Percentiles rank a stretch among this genome's conserved stretches.
Evolutionary conservation across 805 yeast genomes (phyloP).

Genomic region (Sugiyamaella chiloensis): DNA sequence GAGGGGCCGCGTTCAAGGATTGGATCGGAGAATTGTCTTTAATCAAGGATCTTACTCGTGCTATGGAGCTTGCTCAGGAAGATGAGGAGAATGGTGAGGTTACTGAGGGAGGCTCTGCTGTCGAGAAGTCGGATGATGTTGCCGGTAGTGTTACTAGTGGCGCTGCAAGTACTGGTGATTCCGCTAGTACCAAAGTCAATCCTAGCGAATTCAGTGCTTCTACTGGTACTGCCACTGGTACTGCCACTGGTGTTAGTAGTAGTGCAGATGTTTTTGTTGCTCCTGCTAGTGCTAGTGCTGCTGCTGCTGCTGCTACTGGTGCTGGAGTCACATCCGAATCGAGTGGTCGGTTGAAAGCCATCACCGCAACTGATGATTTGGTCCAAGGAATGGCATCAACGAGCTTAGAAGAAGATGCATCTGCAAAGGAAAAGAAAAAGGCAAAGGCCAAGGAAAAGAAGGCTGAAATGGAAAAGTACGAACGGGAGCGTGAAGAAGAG

Average conservation of each 20-base stretch:
- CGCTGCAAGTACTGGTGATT: conserved; percentile 14
- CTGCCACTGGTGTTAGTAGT: neutral
- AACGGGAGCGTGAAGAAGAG: conserved; percentile 70
- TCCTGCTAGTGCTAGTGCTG: conserved; percentile 11
- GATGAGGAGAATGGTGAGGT: conserved; percentile 41
- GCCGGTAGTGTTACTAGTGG: conserved; percentile 17
- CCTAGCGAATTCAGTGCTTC: conserved; percentile 7
- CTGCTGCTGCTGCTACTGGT: conserved; percentile 9
- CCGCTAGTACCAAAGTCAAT: neutral
- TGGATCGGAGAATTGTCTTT: conserved; percentile 87
- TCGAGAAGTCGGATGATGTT: conserved; percentile 26
- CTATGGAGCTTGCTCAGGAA: conserved; percentile 49
- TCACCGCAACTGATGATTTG: conserved; percentile 2
- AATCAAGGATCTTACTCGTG: conserved; percentile 68
- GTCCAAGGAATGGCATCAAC: conserved; percentile 18
- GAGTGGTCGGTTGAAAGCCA: conserved; percentile 5
- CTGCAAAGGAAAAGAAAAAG: conserved; percentile 33
- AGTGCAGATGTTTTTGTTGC: conserved; percentile 6
- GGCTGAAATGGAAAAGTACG: conserved; percentile 59
- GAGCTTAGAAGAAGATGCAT: conserved; percentile 13
- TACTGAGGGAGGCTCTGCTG: neutral
- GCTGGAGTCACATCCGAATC: neutral
- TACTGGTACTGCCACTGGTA: conserved; percentile 1
- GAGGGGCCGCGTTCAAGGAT: conserved; percentile 83
- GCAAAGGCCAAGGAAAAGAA: conserved; percentile 41